Conservation (phyloP, 164 flowering plant species). For the Saururus chinensis region DNA sequence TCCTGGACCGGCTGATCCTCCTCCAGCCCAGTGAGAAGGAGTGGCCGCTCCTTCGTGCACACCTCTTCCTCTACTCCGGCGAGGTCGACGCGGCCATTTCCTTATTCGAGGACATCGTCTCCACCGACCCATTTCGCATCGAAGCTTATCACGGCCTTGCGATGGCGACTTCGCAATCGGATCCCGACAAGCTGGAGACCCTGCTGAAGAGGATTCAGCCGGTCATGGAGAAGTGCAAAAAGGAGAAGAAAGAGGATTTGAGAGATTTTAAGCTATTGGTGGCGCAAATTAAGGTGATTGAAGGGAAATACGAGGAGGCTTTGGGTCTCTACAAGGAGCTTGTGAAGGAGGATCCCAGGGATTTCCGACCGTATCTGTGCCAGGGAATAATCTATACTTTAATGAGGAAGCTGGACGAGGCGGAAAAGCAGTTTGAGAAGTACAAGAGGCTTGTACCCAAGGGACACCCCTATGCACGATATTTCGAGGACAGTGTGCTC, state of each 20-base stretch:
- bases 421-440: conserved; percentile 65
- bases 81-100: conserved; percentile 40
- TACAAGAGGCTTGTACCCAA: conserved; percentile 67
- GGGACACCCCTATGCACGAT: conserved; percentile 66
- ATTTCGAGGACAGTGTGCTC: conserved; percentile 56
- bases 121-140: conserved; percentile 52
- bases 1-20: conserved; percentile 41
- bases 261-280: conserved; percentile 74
- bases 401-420: conserved; percentile 64
- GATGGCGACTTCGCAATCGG: conserved; percentile 37
- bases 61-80: conserved; percentile 36
- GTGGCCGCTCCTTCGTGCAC: conserved; percentile 60
- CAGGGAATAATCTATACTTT: conserved; percentile 77
- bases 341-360: conserved; percentile 80
- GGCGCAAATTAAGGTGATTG: conserved; percentile 63
- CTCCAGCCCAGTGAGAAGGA: conserved; percentile 55
- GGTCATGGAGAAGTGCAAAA: conserved; percentile 51
- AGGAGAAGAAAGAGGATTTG: conserved; percentile 40
- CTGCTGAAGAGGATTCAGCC: conserved; percentile 43
- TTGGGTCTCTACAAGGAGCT: conserved; percentile 68
- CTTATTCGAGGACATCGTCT: conserved; percentile 48
- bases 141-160: conserved; percentile 83
- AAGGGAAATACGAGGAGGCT: conserved; percentile 57
- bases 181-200: conserved; percentile 21
- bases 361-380: conserved; percentile 86